Evolutionary conservation across 1,139 yeast genomes (phyloP), one percentile per base, ranked within the genome.

Genomic region (Debaryomycetaceae sp.): DNA sequence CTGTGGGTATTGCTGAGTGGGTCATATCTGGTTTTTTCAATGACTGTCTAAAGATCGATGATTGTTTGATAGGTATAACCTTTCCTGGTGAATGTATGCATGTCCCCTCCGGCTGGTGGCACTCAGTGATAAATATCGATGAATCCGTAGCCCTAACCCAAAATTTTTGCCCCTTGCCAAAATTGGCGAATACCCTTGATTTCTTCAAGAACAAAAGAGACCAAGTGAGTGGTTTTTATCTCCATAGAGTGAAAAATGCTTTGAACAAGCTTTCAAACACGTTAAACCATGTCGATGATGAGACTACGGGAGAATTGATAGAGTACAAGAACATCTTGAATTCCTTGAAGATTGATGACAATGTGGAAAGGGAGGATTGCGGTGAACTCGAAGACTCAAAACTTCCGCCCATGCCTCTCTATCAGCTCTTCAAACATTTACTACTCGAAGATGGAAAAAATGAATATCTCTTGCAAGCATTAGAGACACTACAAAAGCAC

Each of bases 81-180:
- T 81, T 81, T 52, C 87, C 91, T 0, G 93, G 93, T 5, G 95
- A 90, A 60, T 84, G 89, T 52, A 78, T 89, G 76, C 81, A 86
- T 59, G 97, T 90, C 5, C 97, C 97, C 2, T 76, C 91, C 20
- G 95, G 96, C 1, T 90, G 97, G 97, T 90, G 97, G 97, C 97
- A 90, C 67, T 72, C 83, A 37, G 97, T 90, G 24, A 87, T 89
- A 23, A 90, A 90, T 56, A 59, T 90, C 24, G 89, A 85, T 49
- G 91, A 86, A 56, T 75, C 84, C 14, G 84, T 86, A 37, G 91
- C 96, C 0, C 66, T 89, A 55, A 90, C 97, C 0, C 95, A 88
- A 52, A 90, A 90, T 59, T 90, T 89, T 63, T 93, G 88, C 5
- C 95, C 97, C 0, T 59, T 60, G 36, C 72, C 78, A 35, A 78